phyloP scores from a whole-genome alignment of 805 yeast genomes.

The Metschnikowia vanudenii region DNA sequence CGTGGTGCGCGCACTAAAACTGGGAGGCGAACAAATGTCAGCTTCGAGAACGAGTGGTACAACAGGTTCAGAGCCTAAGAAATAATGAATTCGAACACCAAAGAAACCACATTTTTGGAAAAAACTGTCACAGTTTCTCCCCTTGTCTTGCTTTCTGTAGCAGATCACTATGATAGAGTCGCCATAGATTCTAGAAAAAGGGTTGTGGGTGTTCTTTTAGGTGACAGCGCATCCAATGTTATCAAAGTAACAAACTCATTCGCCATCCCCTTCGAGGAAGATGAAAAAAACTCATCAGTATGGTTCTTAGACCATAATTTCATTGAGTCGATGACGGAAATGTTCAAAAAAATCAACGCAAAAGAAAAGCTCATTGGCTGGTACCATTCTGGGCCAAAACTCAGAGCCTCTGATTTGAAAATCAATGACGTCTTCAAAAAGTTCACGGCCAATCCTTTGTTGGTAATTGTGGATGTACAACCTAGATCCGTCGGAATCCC shows the following conservation, averaged over 20 bases:
- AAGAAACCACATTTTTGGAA: conserved; percentile 37
- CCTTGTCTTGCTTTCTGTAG: conserved; percentile 85
- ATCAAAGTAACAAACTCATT: conserved; percentile 86
- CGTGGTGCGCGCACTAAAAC: conserved; percentile 15
- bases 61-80: background rate
- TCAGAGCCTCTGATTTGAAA: conserved; percentile 81
- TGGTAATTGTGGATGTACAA: conserved; percentile 88
- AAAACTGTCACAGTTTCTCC: conserved; percentile 91
- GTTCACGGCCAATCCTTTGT: conserved; percentile 76
- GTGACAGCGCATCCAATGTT: conserved; percentile 59
- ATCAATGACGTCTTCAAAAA: conserved; percentile 86
- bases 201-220: conserved; percentile 91
- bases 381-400: conserved; percentile 97
- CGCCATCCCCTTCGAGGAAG: conserved; percentile 98
- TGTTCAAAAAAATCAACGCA: conserved; percentile 97
- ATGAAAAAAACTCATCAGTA: conserved; percentile 82
- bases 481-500: conserved; percentile 87
- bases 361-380: conserved; percentile 96
- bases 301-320: conserved; percentile 98
- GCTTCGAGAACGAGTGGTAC: background rate
- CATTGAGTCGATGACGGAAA: conserved; percentile 93
- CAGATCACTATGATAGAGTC: conserved; percentile 91
- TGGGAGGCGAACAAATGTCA: conserved; percentile 8
- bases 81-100: conserved; percentile 28
- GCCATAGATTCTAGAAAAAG: conserved; percentile 70